Evolutionary conservation across 805 yeast species (phyloP).

Genomic region (Metschnikowia noctiluminum): DNA sequence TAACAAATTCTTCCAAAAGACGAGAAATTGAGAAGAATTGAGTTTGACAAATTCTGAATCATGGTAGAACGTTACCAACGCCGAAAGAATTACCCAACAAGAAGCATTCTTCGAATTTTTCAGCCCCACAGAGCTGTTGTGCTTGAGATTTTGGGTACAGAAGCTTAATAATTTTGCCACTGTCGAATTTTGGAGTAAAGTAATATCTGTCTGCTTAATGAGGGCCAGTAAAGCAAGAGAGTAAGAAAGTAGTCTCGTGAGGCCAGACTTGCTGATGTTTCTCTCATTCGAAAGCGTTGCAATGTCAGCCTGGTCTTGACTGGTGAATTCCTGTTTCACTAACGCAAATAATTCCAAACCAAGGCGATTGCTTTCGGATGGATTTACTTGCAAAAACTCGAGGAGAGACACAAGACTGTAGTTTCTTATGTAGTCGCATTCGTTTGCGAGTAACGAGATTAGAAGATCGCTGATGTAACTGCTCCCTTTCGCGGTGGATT

Average conservation of each 20-base stretch:
- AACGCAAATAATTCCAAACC: slow-evolving; percentile 30
- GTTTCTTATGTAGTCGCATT: slow-evolving; percentile 33
- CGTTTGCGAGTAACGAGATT: slow-evolving; percentile 31
- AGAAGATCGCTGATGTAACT: slow-evolving; percentile 30
- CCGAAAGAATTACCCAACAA: slow-evolving; percentile 42
- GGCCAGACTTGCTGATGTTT: slow-evolving; percentile 18
- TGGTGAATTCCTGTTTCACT: slow-evolving; percentile 26
- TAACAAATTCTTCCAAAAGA: slow-evolving; percentile 43
- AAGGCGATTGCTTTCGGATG: slow-evolving; percentile 35
- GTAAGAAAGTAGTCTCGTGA: slow-evolving; percentile 28
- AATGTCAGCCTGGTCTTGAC: slow-evolving; percentile 3
- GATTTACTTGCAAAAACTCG: slow-evolving; percentile 27
- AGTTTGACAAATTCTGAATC: slow-evolving; percentile 42
- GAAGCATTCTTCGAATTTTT: slow-evolving; percentile 27
- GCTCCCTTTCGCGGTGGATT: slow-evolving; percentile 16
- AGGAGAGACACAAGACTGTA: slow-evolving; percentile 32
- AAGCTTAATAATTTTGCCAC: slow-evolving; percentile 42
- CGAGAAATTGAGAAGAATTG: slow-evolving; percentile 42
- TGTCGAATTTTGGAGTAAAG: slow-evolving; percentile 36
- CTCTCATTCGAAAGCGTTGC: slow-evolving; percentile 12
- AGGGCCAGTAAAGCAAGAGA: slow-evolving; percentile 36
- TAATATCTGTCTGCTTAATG: slow-evolving; percentile 34
- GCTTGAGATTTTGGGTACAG: slow-evolving; percentile 44
- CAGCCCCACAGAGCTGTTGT: slow-evolving; percentile 23
- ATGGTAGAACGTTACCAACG: slow-evolving; percentile 38